Evolutionary conservation across 192 early-diverging fungal species (phyloP), one percentile per base, ranked within the genome.

Genomic region (Coemansia asiatica): DNA sequence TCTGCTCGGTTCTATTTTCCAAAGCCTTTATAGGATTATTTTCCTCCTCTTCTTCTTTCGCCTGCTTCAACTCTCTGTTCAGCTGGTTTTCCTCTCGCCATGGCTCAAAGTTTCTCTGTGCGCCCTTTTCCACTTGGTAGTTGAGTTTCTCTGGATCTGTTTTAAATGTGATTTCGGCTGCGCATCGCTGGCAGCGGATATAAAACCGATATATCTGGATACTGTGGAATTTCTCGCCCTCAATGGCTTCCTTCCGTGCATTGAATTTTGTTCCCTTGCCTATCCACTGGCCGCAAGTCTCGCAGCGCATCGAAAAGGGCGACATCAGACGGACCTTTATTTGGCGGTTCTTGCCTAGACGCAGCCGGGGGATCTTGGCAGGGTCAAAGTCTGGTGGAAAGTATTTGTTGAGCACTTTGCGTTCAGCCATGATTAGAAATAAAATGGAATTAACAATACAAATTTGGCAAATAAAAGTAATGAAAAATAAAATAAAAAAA

Each of bases 301-400:
- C 85, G 83, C 97, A 99, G 44, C 91, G 91, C 97, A 99, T 99
- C 2, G 97, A 96, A 70, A 96, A 99, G 7, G 97, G 97, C 4
- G 97, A 89, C 92, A 97, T 97, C 22, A 99, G 87, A 23, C 97
- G 95, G 21, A 99, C 97, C 66, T 96, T 99, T 69, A 94, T 91
- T 58, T 96, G 94, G 23, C 83, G 84, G 85, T 90, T 89, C 68
- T 91, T 93, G 44, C 89, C 85, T 55, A 85, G 86, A 48, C 90
- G 93, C 48, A 93, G 87, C 60, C 89, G 85, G 8, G 91, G 93
- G 66, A 96, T 92, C 80, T 92, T 90, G n/a, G 92, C 82, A 33
- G 96, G 96, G 74, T 97, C 96, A 72, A 98, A 98, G 76, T 98
- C 94, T 19, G 95, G 95, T 9, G 96, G 95, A 65, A 92, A 94